Evolutionary conservation across 371 early-diverging fungal species (phyloP).

Genomic region (Mortierella polycephala): DNA sequence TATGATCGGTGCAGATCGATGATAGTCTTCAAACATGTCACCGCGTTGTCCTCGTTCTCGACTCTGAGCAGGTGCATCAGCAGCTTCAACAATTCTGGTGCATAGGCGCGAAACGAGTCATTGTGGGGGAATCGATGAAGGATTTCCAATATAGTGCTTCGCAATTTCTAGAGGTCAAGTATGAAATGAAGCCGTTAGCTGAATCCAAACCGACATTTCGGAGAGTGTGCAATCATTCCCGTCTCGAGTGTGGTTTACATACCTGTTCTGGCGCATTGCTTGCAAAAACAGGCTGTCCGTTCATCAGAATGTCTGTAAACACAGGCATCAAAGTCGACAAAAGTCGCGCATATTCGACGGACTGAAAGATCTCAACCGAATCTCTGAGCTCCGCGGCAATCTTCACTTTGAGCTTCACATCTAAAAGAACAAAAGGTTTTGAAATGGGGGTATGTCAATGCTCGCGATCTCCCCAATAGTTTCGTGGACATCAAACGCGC

Average conservation of each 20-base stretch:
- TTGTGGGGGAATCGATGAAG: conserved; percentile 93
- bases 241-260: conserved; percentile 20
- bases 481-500: not conserved
- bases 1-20: conserved; percentile 93
- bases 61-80: conserved; percentile 83
- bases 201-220: not conserved
- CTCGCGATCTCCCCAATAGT: not conserved
- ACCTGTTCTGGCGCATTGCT: conserved; percentile 89
- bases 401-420: conserved; percentile 77
- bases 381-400: conserved; percentile 93
- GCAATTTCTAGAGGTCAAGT: conserved; percentile 78
- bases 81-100: conserved; percentile 66
- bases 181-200: not conserved
- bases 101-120: conserved; percentile 76
- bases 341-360: conserved; percentile 85
- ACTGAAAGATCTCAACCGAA: conserved; percentile 89
- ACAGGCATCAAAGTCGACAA: conserved; percentile 84
- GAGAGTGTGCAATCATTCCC: not conserved
- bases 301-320: conserved; percentile 80
- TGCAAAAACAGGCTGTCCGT: conserved; percentile 82
- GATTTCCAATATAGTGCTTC: conserved; percentile 91
- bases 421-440: conserved; percentile 26
- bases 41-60: conserved; percentile 98
- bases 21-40: conserved; percentile 91
- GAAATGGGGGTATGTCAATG: not conserved